Evolutionary conservation across 164 flowering plant genomes (phyloP).

Genomic region (Magnolia sinica): DNA sequence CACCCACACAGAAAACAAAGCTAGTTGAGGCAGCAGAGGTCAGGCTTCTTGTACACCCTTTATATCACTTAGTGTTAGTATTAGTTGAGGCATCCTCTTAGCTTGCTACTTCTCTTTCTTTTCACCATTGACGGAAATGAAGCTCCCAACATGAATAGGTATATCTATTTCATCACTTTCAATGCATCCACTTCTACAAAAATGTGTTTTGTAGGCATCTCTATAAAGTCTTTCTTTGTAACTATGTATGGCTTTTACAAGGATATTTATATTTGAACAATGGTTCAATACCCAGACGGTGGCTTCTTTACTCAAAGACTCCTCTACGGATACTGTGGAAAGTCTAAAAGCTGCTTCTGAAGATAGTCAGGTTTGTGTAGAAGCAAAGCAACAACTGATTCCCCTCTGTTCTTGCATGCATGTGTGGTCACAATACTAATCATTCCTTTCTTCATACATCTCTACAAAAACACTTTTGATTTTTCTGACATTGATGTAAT

Average conservation of each 20-base stretch:
- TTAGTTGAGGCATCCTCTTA: too few species aligned
- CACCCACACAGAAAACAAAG: constrained; percentile 80
- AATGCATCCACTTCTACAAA: too few species aligned
- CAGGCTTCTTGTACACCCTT: constrained; percentile 8
- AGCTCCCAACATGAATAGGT: too few species aligned
- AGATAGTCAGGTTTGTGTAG: constrained; percentile 44
- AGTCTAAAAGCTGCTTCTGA: constrained; percentile 31
- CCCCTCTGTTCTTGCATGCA: background rate
- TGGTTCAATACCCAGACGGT: too few species aligned
- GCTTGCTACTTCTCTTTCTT: too few species aligned
- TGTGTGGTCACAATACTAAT: background rate
- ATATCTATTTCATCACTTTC: too few species aligned
- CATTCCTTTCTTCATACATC: background rate
- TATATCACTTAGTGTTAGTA: background rate
- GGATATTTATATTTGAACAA: too few species aligned
- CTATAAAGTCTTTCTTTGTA: too few species aligned
- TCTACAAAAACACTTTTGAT: background rate
- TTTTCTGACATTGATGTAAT: background rate
- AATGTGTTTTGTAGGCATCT: too few species aligned
- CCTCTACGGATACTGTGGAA: constrained; percentile 41
- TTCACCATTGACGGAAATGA: too few species aligned
- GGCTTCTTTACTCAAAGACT: too few species aligned
- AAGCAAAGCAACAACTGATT: background rate
- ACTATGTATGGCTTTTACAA: too few species aligned
- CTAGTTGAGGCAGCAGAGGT: constrained; percentile 81